Percentiles rank a stretch among this genome's conserved stretches.
These are phyloP conservation scores for Ormosia semicastrata DNA, from an alignment of 306 rosid species.

Conservation along the genomic window DNA sequence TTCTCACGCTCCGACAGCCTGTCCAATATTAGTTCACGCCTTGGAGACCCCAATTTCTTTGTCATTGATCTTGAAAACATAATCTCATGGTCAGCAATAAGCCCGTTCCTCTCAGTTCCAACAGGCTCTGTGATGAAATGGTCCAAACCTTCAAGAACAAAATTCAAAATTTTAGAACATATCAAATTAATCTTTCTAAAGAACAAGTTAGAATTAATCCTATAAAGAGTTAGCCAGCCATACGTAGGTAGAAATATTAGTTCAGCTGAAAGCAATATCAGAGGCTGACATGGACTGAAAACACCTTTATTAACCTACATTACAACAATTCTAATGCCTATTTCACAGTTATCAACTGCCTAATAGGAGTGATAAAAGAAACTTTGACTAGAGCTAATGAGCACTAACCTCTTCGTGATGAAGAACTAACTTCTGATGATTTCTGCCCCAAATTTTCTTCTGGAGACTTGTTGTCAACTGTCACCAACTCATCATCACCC, in stretches of 20 bases:
- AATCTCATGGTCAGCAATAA: slow-evolving; percentile 39
- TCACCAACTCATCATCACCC: slow-evolving; percentile 13
- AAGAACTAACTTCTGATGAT: slow-evolving; percentile 36
- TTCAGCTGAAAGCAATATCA: background rate
- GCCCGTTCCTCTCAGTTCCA: slow-evolving; percentile 34
- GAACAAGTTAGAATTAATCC: background rate
- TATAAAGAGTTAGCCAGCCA: background rate
- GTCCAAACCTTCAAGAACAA: slow-evolving; percentile 51
- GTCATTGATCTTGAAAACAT: slow-evolving; percentile 52
- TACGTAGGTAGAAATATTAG: background rate
- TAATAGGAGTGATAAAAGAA: slow-evolving; percentile 5
- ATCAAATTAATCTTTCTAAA: slow-evolving; percentile 2
- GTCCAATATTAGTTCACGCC: slow-evolving; percentile 54
- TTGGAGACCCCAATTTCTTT: slow-evolving; percentile 50
- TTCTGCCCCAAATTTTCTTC: slow-evolving; percentile 16
- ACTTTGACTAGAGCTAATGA: background rate
- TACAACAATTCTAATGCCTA: background rate
- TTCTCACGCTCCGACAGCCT: slow-evolving; percentile 68
- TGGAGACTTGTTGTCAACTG: slow-evolving; percentile 5
- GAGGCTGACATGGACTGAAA: background rate
- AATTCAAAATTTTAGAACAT: slow-evolving; percentile 25
- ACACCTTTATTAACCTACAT: background rate
- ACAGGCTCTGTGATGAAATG: slow-evolving; percentile 44
- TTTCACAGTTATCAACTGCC: background rate
- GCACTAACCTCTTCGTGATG: slow-evolving; percentile 48